A percentile compares a stretch with the other conserved stretches of the same genome.
Evolutionary conservation across 345 rosid genomes (phyloP).

Genomic region (Brassica cretica): DNA sequence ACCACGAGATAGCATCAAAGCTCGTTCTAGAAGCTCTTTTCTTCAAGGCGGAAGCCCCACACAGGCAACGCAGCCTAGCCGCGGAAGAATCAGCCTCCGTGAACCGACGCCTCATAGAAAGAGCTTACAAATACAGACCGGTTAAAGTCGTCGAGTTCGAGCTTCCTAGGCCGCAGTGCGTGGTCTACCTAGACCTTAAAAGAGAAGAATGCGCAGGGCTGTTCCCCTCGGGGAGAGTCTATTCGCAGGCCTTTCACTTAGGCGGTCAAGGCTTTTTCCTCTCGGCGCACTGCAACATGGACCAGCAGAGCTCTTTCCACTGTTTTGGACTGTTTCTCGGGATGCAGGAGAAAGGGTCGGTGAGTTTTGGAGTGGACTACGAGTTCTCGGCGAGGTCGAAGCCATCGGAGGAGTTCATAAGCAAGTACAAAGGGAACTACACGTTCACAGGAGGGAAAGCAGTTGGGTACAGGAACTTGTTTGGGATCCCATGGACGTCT

Average conservation of each 20-base stretch:
- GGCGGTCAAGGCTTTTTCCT: neutral
- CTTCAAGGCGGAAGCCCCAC: neutral
- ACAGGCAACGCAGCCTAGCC: conserved; percentile 43
- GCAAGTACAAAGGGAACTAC: neutral
- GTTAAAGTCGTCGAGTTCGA: conserved; percentile 95
- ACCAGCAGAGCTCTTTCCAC: neutral
- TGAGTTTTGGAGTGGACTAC: neutral
- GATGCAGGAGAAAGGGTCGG: conserved; percentile 4
- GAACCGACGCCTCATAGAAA: conserved; percentile 72
- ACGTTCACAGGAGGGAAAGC: conserved; percentile 2
- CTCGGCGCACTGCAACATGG: neutral
- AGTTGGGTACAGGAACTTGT: neutral
- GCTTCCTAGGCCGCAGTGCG: conserved; percentile 84
- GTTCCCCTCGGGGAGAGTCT: neutral
- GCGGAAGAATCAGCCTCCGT: conserved; percentile 73
- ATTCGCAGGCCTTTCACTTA: neutral
- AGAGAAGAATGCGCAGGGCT: neutral
- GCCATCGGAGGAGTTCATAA: neutral
- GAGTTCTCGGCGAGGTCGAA: neutral
- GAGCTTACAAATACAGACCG: conserved; percentile 94
- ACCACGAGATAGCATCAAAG: conserved; percentile 83
- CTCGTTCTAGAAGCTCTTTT: conserved; percentile 28
- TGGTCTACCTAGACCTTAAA: conserved; percentile 82
- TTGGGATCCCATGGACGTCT: neutral
- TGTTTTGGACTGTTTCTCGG: neutral